Conservation (phyloP, 2,329 filamentous ascomycete species). For the Fusarium nanum region DNA sequence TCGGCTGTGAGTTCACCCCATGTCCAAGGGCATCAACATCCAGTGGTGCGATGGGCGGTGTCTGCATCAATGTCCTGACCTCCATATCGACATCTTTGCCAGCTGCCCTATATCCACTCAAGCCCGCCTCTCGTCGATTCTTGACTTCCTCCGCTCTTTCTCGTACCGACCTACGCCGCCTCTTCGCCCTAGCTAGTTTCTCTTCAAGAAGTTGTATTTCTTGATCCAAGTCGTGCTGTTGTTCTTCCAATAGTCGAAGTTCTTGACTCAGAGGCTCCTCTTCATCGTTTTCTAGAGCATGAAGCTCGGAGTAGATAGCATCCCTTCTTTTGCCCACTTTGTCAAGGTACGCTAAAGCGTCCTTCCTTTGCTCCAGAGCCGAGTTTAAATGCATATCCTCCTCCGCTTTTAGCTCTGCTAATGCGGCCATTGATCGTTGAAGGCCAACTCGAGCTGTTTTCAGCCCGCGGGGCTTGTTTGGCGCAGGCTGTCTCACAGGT, state of each 20-base stretch:
- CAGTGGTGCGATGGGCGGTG: constrained; percentile 66
- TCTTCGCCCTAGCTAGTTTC: constrained; percentile 70
- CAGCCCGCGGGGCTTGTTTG: constrained; percentile 64
- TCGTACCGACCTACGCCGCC: constrained; percentile 68
- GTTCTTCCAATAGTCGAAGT: constrained; percentile 68
- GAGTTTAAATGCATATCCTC: constrained; percentile 71
- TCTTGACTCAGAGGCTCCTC: constrained; percentile 70
- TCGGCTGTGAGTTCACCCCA: constrained; percentile 21
- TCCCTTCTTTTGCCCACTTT: constrained; percentile 62
- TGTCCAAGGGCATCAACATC: constrained; percentile 58
- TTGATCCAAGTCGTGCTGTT: constrained; percentile 64
- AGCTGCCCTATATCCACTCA: constrained; percentile 77
- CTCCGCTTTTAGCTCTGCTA: constrained; percentile 74
- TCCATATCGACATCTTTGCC: constrained; percentile 74
- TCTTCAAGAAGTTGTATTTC: constrained; percentile 76
- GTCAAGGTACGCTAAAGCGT: constrained; percentile 68
- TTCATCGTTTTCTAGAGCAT: constrained; percentile 64
- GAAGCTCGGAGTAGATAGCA: constrained; percentile 64
- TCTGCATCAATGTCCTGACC: constrained; percentile 67
- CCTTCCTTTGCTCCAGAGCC: constrained; percentile 67
- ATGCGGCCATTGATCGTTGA: constrained; percentile 69
- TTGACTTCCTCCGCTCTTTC: constrained; percentile 70
- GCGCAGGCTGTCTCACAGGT: constrained; percentile 69
- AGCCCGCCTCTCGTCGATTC: constrained; percentile 75
- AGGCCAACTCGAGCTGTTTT: constrained; percentile 73